phyloP scores from a whole-genome alignment of 768 basidiomycete genomes.

The Hirschioporus abietinus region DNA sequence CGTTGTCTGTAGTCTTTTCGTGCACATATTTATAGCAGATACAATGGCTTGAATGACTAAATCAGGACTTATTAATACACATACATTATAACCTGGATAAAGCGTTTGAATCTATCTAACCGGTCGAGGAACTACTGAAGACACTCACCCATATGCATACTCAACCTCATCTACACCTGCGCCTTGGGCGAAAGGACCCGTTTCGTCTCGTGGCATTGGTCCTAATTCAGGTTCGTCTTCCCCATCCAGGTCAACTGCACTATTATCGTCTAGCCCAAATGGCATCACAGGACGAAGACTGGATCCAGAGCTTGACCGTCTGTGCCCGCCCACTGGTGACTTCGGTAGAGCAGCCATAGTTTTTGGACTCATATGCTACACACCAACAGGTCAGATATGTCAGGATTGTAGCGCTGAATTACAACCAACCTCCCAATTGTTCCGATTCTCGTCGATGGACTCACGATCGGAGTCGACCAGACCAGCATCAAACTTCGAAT shows the following conservation, averaged over 20 bases:
- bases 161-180: slow-evolving; percentile 89
- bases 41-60: not conserved
- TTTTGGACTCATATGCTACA: slow-evolving; percentile 91
- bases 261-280: slow-evolving; percentile 70
- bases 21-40: slow-evolving; percentile 1
- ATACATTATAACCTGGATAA: not conserved
- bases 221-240: slow-evolving; percentile 65
- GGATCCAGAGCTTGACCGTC: slow-evolving; percentile 79
- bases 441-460: slow-evolving; percentile 68
- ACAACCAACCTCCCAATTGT: slow-evolving; percentile 88
- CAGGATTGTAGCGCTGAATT: not conserved
- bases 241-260: slow-evolving; percentile 54
- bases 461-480: slow-evolving; percentile 51
- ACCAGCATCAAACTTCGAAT: slow-evolving; percentile 56
- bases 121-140: not conserved
- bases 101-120: not conserved
- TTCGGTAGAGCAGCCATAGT: slow-evolving; percentile 92
- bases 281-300: slow-evolving; percentile 80
- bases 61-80: not conserved
- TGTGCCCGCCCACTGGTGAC: slow-evolving; percentile 69
- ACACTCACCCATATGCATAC: slow-evolving; percentile 75
- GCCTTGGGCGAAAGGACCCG: slow-evolving; percentile 69
- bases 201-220: slow-evolving; percentile 68
- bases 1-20: not conserved
- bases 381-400: slow-evolving; percentile 10